Base-by-base conservation (phyloP, 257 asterid genomes). In the Verbena officinalis region DNA sequence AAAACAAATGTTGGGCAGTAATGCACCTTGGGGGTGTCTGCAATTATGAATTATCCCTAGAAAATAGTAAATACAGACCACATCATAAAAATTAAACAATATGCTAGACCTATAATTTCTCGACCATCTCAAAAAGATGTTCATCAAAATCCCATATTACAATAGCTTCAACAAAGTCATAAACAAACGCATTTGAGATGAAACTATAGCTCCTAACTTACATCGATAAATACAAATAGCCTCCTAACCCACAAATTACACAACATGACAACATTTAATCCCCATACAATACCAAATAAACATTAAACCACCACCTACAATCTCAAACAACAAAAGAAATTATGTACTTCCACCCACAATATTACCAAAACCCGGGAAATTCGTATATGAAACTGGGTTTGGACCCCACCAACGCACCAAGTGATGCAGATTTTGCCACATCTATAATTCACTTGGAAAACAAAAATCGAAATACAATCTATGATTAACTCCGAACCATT, bases 231-330 rank as follows among this genome's bases (percentile, higher is more conserved):
- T 19, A 19, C 48, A 30, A 56, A 31, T 31, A 33, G 40, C 43
- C 52, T 34, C 67, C 36, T 33, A 64, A 42, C 57, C 64, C 63
- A 75, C 33, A 27, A 27, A 27, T 36, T 46, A 64, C 55, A 65
- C 43, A 55, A 15, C 6, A 46, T 15, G 17, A 36, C 51, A 36
- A 58, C 55, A 30, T 62, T n/a, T 20, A 49, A 55, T 64, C 50
- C 31, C 38, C 64, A 61, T 57, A 39, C 40, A 38, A 33, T 5
- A 27, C 33, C 31, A 45, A 5, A 15, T n/a, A 39, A 14, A 54
- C 55, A 46, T 27, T 14, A 10, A 42, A 38, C 33, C 42, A 24
- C 52, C 70, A 59, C 30, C 55, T 55, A 50, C 64, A 39, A 54
- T 12, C 12, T 19, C 40, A 55, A 63, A 51, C 42, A 60, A 15